These are phyloP conservation scores for Calonectria honghensis DNA, from an alignment of 2,329 filamentous ascomycete species.

Conservation along the genomic window DNA sequence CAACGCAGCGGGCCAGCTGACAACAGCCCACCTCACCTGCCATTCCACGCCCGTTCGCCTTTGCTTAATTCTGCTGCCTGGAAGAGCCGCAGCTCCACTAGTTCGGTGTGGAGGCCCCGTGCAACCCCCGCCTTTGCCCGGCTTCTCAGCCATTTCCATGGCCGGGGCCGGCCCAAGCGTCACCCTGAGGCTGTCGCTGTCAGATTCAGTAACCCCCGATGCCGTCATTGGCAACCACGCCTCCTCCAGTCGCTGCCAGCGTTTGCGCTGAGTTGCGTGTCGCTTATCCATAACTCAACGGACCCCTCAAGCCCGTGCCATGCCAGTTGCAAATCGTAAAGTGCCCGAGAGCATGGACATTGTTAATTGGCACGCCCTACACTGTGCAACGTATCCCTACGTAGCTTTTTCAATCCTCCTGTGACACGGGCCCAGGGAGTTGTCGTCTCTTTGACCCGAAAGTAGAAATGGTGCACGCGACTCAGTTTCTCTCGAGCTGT, in stretches of 20 bases:
- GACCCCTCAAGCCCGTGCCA: background rate
- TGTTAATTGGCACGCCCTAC: background rate
- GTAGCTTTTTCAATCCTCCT: background rate
- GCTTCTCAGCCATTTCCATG: constrained; percentile 11
- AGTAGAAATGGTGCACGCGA: constrained; percentile 2
- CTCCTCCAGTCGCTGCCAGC: background rate
- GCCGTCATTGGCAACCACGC: constrained; percentile 4
- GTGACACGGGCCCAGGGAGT: background rate
- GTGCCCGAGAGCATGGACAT: too few species aligned
- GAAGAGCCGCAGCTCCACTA: background rate
- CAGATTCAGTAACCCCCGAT: background rate
- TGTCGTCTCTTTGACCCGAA: constrained; percentile 1
- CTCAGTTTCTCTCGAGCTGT: background rate
- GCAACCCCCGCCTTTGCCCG: constrained; percentile 26
- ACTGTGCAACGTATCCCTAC: background rate
- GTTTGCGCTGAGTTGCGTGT: background rate
- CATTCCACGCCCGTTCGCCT: background rate
- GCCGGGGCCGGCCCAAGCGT: background rate
- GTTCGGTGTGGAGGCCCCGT: background rate
- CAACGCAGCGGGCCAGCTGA: background rate
- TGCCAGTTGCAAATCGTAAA: background rate
- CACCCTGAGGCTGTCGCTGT: background rate
- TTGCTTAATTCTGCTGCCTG: constrained; percentile 12
- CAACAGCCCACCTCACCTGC: background rate
- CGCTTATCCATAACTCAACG: background rate